A percentile compares a stretch with the other conserved stretches of the same genome.
Conservation (phyloP, 1,284 basidiomycete genomes). For the Apiotrichum mycotoxinovorans region DNA sequence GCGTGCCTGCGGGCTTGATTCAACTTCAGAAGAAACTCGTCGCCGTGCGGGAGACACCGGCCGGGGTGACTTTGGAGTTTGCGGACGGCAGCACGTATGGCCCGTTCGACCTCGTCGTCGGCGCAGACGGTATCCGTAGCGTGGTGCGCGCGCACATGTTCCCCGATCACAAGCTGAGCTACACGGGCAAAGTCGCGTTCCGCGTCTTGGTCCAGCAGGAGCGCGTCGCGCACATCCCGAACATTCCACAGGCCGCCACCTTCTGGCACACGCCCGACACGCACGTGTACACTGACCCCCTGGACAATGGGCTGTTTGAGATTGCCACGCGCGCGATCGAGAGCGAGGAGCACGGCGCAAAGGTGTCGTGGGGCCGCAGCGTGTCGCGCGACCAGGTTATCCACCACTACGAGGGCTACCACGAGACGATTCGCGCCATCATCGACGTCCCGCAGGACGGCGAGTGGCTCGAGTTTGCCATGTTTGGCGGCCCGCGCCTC, state of each 20-base stretch:
- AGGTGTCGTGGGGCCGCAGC: conserved; percentile 30
- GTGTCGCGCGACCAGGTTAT: conserved; percentile 17
- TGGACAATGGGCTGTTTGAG: conserved; percentile 29
- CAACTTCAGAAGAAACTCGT: conserved; percentile 28
- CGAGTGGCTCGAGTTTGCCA: conserved; percentile 34
- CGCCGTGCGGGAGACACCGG: conserved; percentile 10
- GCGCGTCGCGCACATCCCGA: conserved; percentile 24
- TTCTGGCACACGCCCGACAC: conserved; percentile 34
- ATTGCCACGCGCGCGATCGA: conserved; percentile 27
- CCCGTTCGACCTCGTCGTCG: conserved; percentile 33
- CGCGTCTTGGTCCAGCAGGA: conserved; percentile 28
- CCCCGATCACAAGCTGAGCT: conserved; percentile 30
- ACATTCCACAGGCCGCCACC: conserved; percentile 17
- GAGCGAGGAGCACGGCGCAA: conserved; percentile 19
- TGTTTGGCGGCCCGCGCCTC: conserved; percentile 30
- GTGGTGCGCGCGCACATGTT: conserved; percentile 29
- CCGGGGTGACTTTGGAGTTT: conserved; percentile 24
- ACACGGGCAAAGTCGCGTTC: conserved; percentile 34
- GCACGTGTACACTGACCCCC: conserved; percentile 30
- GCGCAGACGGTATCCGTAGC: conserved; percentile 38
- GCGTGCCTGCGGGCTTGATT: conserved; percentile 25
- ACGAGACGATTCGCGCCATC: conserved; percentile 24
- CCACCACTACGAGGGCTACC: conserved; percentile 24
- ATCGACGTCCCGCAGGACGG: conserved; percentile 25
- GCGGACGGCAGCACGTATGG: conserved; percentile 22